phyloP scores from a whole-genome alignment of 352 stramenopile genomes.

The Phytopythium vexans region DNA sequence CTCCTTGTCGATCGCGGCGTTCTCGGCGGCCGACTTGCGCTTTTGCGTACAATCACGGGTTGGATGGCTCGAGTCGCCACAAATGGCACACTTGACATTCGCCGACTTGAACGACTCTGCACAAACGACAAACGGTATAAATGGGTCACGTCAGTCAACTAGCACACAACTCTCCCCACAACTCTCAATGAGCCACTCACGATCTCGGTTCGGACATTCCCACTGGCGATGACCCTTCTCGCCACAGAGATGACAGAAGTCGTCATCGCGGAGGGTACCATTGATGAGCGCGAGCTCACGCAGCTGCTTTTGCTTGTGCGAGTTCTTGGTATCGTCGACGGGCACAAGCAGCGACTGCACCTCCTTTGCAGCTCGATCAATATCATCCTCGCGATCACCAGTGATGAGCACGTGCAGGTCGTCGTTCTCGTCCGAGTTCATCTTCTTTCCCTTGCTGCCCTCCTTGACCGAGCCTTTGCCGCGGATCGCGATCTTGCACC shows the following conservation, averaged over 20 bases:
- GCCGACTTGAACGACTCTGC: conserved; percentile 76
- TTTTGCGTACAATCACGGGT: conserved; percentile 96
- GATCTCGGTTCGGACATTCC: conserved; percentile 93
- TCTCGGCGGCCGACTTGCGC: conserved; percentile 66
- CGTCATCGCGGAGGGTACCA: conserved; percentile 96
- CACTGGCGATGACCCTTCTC: conserved; percentile 98
- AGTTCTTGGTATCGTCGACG: conserved; percentile 89
- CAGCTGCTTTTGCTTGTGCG: conserved; percentile 99
- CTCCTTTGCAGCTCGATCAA: conserved; percentile 85
- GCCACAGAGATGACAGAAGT: conserved; percentile 97
- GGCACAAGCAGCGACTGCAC: conserved; percentile 91
- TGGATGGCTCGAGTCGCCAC: conserved; percentile 96
- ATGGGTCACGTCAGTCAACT: conserved; percentile 11
- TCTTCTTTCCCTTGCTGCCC: conserved; percentile 92
- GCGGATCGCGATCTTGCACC: conserved; percentile 98
- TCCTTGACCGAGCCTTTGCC: conserved; percentile 97
- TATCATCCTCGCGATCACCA: conserved; percentile 85
- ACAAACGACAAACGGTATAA: background rate
- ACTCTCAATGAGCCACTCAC: conserved; percentile 32
- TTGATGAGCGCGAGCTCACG: conserved; percentile 98
- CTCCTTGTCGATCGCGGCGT: conserved; percentile 78
- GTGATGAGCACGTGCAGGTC: conserved; percentile 95
- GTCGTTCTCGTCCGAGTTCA: conserved; percentile 94
- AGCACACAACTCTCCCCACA: conserved; percentile 27
- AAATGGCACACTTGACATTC: conserved; percentile 97